phyloP scores from a whole-genome alignment of 164 flowering plant species.

The Vitis cinerea region DNA sequence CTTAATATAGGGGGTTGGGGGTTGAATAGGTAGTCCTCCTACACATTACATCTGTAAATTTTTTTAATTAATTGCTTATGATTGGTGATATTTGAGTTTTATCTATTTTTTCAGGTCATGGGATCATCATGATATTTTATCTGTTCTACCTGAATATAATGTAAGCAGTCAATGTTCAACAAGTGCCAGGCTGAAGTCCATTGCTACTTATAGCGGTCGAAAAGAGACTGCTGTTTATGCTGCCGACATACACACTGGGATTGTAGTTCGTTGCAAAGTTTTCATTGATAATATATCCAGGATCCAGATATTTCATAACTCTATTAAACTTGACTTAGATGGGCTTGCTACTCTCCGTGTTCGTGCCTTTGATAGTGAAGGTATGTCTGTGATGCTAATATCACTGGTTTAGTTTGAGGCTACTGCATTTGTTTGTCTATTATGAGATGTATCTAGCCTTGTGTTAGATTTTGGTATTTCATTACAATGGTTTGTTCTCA shows the following conservation, averaged over 20 bases:
- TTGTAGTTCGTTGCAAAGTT: slow-evolving; percentile 82
- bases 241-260: slow-evolving; percentile 65
- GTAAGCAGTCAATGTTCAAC: slow-evolving; percentile 69
- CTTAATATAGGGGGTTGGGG: too few relatives aligned
- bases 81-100: slow-evolving; percentile 2
- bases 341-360: slow-evolving; percentile 86
- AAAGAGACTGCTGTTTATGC: slow-evolving; percentile 97
- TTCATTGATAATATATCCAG: slow-evolving; percentile 74
- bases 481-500: not conserved
- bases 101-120: slow-evolving; percentile 63
- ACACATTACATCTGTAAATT: not conserved
- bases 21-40: too few relatives aligned
- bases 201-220: slow-evolving; percentile 82
- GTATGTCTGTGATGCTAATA: slow-evolving; percentile 28
- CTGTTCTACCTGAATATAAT: slow-evolving; percentile 81
- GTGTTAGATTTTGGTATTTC: too few relatives aligned
- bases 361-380: slow-evolving; percentile 91
- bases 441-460: too few relatives aligned
- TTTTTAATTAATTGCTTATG: slow-evolving; percentile 1
- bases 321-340: slow-evolving; percentile 91
- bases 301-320: slow-evolving; percentile 89
- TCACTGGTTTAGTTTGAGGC: not conserved
- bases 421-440: not conserved
- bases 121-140: slow-evolving; percentile 93
- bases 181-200: slow-evolving; percentile 79